phyloP scores from a whole-genome alignment of 2,329 filamentous ascomycete species.

The Cladophialophora chaetospira region DNA sequence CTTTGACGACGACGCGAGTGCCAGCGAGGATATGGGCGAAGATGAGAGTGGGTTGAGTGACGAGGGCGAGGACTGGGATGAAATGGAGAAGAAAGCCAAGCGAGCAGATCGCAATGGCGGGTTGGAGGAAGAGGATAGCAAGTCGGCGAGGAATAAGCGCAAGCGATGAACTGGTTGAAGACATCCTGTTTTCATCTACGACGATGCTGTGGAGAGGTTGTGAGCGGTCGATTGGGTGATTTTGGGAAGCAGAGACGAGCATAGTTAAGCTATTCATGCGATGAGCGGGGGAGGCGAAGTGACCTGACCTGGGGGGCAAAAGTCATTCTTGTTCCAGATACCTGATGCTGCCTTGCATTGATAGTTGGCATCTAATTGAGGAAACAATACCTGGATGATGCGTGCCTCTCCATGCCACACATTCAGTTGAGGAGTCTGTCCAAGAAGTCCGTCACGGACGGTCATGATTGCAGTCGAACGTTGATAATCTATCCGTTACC shows the following conservation, averaged over 20 bases:
- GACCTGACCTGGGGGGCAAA: not conserved
- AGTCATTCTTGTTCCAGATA: not conserved
- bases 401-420: not conserved
- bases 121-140: conserved; percentile 48
- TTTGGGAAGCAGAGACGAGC: too few species aligned
- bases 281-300: not conserved
- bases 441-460: not conserved
- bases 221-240: too few species aligned
- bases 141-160: conserved; percentile 50
- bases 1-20: conserved; percentile 87
- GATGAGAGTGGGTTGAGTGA: conserved; percentile 38
- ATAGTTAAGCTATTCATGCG: too few species aligned
- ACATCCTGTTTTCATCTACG: too few species aligned
- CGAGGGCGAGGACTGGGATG: conserved; percentile 38
- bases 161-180: conserved; percentile 36
- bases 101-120: conserved; percentile 39
- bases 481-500: not conserved
- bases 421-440: too few species aligned
- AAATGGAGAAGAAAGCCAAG: conserved; percentile 37
- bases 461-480: not conserved
- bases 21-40: conserved; percentile 56
- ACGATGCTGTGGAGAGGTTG: too few species aligned
- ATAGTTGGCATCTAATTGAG: conserved; percentile 1
- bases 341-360: conserved; percentile 3
- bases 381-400: not conserved